Percentiles rank a stretch among this genome's conserved stretches.
phyloP scores from a whole-genome alignment of 2,329 filamentous ascomycete species.

The Monilinia vaccinii-corymbosi region DNA sequence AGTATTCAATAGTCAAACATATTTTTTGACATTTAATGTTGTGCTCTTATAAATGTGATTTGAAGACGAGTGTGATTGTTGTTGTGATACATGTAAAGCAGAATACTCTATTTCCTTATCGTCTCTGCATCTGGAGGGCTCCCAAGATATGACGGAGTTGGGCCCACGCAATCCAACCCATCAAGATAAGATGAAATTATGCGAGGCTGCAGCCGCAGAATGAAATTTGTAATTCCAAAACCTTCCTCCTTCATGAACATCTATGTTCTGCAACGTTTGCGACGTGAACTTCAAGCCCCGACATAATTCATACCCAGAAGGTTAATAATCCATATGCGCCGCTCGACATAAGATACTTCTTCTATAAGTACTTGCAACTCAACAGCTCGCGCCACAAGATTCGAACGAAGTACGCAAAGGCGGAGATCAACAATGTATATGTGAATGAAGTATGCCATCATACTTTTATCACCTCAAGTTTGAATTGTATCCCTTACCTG shows the following conservation, averaged over 20 bases:
- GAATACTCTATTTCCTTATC: background rate
- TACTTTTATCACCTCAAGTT: conserved; percentile 60
- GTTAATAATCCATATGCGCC: background rate
- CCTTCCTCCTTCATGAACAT: background rate
- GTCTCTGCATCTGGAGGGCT: background rate
- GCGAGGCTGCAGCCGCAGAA: conserved; percentile 8
- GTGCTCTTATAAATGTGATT: background rate
- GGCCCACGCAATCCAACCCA: background rate
- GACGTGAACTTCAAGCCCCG: background rate
- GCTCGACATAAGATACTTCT: background rate
- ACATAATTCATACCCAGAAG: background rate
- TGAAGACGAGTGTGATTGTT: background rate
- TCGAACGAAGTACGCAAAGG: background rate
- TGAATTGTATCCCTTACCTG: conserved; percentile 44
- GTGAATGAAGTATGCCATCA: conserved; percentile 25
- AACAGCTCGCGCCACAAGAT: background rate
- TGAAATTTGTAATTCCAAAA: background rate
- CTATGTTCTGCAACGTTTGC: background rate
- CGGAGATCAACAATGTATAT: background rate
- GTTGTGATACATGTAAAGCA: background rate
- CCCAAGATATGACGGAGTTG: background rate
- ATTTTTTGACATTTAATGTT: conserved; percentile 6
- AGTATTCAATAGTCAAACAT: conserved; percentile 10
- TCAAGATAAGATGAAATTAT: background rate
- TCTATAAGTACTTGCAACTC: background rate